Conservation (phyloP, 2,329 filamentous ascomycete genomes). For the Colletotrichum graminicola region DNA sequence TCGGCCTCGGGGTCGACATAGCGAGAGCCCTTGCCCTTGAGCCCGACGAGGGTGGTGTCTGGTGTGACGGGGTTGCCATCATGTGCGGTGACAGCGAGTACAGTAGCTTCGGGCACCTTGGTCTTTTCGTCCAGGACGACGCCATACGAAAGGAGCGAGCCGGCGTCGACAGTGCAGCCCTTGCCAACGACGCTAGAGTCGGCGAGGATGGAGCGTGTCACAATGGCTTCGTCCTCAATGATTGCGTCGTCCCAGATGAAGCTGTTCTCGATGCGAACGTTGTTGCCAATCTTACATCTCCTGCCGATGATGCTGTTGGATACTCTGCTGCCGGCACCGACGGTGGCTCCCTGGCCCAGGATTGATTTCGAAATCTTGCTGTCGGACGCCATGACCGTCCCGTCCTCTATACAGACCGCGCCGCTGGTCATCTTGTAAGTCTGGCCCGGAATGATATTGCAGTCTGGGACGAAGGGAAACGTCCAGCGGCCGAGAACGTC, state of each 20-base stretch:
- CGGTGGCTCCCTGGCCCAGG: constrained; percentile 79
- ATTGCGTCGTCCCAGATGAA: constrained; percentile 90
- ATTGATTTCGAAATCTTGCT: constrained; percentile 78
- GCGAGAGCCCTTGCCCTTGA: constrained; percentile 62
- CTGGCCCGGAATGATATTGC: constrained; percentile 83
- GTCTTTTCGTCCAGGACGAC: constrained; percentile 77
- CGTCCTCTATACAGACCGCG: constrained; percentile 82
- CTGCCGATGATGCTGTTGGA: constrained; percentile 84
- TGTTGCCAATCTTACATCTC: constrained; percentile 86
- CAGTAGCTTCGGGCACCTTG: constrained; percentile 54
- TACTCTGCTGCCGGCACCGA: constrained; percentile 79
- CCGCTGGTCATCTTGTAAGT: constrained; percentile 79
- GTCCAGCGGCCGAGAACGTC: constrained; percentile 91
- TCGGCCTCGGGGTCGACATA: constrained; percentile 63
- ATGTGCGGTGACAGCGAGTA: constrained; percentile 53
- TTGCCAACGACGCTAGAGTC: constrained; percentile 79
- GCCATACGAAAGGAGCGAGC: constrained; percentile 83
- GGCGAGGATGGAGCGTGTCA: constrained; percentile 82
- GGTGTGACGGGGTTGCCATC: constrained; percentile 54
- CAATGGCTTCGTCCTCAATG: constrained; percentile 79
- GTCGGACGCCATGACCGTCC: constrained; percentile 79
- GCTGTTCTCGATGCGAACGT: constrained; percentile 82
- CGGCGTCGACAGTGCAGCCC: constrained; percentile 75
- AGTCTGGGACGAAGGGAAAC: constrained; percentile 90
- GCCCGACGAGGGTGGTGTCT: constrained; percentile 62